Base-by-base conservation (phyloP, 1,284 basidiomycete genomes). In the Hypsizygus ulmarius region DNA sequence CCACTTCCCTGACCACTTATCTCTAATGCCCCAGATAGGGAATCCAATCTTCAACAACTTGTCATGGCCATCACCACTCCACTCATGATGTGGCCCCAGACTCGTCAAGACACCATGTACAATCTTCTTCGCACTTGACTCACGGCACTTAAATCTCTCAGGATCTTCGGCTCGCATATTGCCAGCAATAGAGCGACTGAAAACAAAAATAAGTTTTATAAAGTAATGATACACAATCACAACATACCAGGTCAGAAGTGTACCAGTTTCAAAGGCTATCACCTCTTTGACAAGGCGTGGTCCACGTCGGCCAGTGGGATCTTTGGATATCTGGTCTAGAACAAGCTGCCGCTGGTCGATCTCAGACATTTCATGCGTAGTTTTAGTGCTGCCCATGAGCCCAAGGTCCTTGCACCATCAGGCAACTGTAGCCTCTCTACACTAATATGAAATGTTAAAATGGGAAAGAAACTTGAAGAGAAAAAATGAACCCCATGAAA, bases 11-110 rank as follows among this genome's bases (percentile, higher is more conserved):
- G 55, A 56, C 38, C 53, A 61, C 25, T 64, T 56, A 25, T 72
- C 69, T 1, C 54, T 44, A 12, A 68, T 45, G 1, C 53, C 65
- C 59, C 61, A 72, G 19, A 71, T 64, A 0, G 62, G 64, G 52
- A 70, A 71, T 0, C 71, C 69, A 25, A 69, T 65, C 7, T 34
- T 52, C 2, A 45, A 48, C 0, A 72, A 51, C 51, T 73, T 72
- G 39, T 72, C 64, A 45, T 71, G 67, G 0, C 70, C 68, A 59
- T 73, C 68, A 1, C 50, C 62, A 15, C 58, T 55, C 68, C 71
- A 73, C 25, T 63, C 59, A 25, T 66, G 54, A 47, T 70, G 51
- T 3, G 59, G 56, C 2, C 69, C 69, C 21, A 68, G 40, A 4
- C 54, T 32, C 9, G 58, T 51, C 1, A 64, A 47, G 2, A 45